phyloP scores from a whole-genome alignment of 2,329 filamentous ascomycete species.

The Ceratocystis eucalypticola region DNA sequence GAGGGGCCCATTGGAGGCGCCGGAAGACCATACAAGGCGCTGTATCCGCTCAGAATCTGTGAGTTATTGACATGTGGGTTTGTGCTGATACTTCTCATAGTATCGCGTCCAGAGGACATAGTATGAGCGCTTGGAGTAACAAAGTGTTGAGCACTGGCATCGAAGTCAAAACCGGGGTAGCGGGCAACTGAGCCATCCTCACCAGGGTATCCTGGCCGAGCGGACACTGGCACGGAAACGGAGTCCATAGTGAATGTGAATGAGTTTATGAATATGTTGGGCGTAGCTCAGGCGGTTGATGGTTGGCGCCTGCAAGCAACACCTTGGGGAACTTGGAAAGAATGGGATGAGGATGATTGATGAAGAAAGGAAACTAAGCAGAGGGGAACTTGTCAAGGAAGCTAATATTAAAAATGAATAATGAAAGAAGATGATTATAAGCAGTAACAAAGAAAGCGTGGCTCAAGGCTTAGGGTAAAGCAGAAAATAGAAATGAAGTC shows the following conservation, averaged over 20 bases:
- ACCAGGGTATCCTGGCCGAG: slow-evolving; percentile 5
- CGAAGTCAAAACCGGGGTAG: slow-evolving; percentile 13
- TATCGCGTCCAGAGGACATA: slow-evolving; percentile 27
- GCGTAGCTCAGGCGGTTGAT: background rate
- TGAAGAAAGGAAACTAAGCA: slow-evolving; percentile 3
- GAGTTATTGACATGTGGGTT: slow-evolving; percentile 8
- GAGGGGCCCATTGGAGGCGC: slow-evolving; percentile 7
- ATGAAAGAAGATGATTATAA: background rate
- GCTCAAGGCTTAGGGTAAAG: no score
- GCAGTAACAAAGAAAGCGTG: background rate
- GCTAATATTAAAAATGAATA: background rate
- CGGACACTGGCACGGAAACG: slow-evolving; percentile 10
- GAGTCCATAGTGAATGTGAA: slow-evolving; percentile 11
- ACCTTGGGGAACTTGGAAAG: background rate
- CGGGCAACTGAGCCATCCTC: slow-evolving; percentile 8
- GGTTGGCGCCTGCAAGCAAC: background rate
- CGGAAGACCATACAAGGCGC: slow-evolving; percentile 13
- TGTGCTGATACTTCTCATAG: slow-evolving; percentile 6
- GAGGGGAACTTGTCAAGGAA: background rate
- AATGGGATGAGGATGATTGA: background rate
- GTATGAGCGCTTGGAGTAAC: slow-evolving; percentile 34
- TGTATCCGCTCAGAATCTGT: slow-evolving; percentile 15
- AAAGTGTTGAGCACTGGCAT: slow-evolving; percentile 30
- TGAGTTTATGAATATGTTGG: no score
- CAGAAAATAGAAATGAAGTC: no score